These are phyloP conservation scores for Eutrema heterophyllum DNA, from an alignment of 345 rosid genomes.

Conservation along the genomic window DNA sequence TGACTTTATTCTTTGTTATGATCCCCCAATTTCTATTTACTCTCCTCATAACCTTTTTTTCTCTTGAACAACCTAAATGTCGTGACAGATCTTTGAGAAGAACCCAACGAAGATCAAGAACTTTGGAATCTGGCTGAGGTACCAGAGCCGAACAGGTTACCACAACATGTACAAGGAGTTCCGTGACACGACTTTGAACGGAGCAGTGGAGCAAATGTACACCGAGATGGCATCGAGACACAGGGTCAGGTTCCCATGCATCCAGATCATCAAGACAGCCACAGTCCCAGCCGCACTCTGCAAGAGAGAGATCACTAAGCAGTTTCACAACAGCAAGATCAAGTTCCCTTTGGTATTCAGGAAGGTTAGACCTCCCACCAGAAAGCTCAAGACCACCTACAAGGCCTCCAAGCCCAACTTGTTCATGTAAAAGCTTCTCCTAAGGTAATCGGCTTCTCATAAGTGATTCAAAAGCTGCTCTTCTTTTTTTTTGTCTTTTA, in stretches of 20 bases:
- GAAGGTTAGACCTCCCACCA: constrained; percentile 49
- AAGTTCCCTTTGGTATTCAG: constrained; percentile 41
- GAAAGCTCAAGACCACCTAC: constrained; percentile 62
- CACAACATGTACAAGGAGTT: constrained; percentile 53
- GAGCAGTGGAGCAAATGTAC: constrained; percentile 64
- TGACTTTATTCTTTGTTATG: too few species aligned
- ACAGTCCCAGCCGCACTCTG: constrained; percentile 44
- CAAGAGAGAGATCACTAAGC: constrained; percentile 57
- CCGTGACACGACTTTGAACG: constrained; percentile 51
- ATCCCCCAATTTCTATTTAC: too few species aligned
- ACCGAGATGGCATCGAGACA: constrained; percentile 62
- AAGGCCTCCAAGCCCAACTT: constrained; percentile 46
- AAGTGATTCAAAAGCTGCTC: not conserved
- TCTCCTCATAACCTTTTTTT: too few species aligned
- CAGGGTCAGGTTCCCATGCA: constrained; percentile 61
- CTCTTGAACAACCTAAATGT: too few species aligned
- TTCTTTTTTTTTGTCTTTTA: not conserved
- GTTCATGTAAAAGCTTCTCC: constrained; percentile 36
- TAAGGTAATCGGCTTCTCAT: not conserved
- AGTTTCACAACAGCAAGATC: constrained; percentile 53
- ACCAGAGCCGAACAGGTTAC: constrained; percentile 56
- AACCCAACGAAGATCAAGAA: constrained; percentile 56
- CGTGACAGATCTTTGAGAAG: constrained; percentile 51
- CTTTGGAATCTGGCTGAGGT: constrained; percentile 56
- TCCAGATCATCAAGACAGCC: constrained; percentile 57